phyloP scores from a whole-genome alignment of 2,329 filamentous ascomycete species.

The Clonostachys rosea region DNA sequence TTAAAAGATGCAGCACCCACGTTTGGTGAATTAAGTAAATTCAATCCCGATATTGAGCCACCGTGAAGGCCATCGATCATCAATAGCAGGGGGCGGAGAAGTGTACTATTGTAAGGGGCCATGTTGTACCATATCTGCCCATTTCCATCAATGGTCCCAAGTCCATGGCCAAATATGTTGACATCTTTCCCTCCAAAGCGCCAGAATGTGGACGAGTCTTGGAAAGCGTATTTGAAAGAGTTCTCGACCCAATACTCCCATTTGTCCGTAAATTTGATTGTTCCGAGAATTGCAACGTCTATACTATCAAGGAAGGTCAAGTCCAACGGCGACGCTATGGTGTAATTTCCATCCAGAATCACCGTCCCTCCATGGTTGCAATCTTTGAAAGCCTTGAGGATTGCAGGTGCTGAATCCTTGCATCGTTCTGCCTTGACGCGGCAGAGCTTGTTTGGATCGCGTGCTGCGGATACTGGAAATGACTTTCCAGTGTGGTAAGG shows the following conservation, averaged over 20 bases:
- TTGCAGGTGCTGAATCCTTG: not conserved
- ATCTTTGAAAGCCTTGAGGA: not conserved
- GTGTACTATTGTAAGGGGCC: conserved; percentile 49
- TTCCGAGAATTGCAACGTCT: conserved; percentile 53
- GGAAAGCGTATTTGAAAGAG: conserved; percentile 59
- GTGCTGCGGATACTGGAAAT: conserved; percentile 8
- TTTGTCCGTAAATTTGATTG: conserved; percentile 59
- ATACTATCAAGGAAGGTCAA: conserved; percentile 59
- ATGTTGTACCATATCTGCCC: conserved; percentile 62
- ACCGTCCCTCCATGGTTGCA: conserved; percentile 63
- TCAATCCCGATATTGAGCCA: conserved; percentile 54
- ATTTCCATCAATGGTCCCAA: conserved; percentile 50
- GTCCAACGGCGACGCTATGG: conserved; percentile 59
- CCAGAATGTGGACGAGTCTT: conserved; percentile 49
- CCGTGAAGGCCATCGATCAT: conserved; percentile 51
- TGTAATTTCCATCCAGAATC: conserved; percentile 54
- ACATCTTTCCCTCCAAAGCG: conserved; percentile 30
- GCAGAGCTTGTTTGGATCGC: conserved; percentile 14
- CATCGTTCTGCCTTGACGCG: conserved; percentile 6
- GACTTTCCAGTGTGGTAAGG: conserved; percentile 8
- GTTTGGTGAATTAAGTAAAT: conserved; percentile 51
- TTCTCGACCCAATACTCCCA: conserved; percentile 65
- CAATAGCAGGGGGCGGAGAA: conserved; percentile 54
- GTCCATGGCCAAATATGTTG: conserved; percentile 57
- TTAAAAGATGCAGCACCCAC: conserved; percentile 3